Evolutionary conservation across 768 basidiomycete genomes (phyloP).

Genomic region (Myochromella boudieri): DNA sequence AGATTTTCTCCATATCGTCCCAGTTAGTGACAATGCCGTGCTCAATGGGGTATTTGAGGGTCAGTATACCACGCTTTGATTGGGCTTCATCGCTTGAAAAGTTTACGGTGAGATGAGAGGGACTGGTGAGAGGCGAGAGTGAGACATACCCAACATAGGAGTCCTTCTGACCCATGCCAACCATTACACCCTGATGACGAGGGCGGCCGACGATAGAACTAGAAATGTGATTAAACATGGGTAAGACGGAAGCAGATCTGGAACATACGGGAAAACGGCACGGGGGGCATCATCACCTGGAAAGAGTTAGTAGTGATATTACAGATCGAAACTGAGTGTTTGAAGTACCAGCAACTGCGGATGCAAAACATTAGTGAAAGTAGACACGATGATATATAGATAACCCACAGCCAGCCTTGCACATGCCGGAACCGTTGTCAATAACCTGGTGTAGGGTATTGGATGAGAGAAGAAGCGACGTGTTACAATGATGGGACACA

Average conservation of each 20-base stretch:
- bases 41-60: constrained; percentile 91
- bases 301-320: constrained; percentile 17
- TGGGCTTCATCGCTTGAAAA: constrained; percentile 82
- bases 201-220: constrained; percentile 94
- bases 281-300: constrained; percentile 87
- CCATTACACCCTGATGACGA: constrained; percentile 94
- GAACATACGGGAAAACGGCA: constrained; percentile 90
- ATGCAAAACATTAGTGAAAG: constrained; percentile 20
- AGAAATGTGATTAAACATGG: constrained; percentile 7
- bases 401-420: constrained; percentile 96
- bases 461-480: not conserved
- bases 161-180: constrained; percentile 96
- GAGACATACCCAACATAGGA: constrained; percentile 85
- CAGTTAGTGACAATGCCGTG: constrained; percentile 97
- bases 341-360: constrained; percentile 61
- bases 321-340: not conserved
- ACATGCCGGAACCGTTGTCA: constrained; percentile 98
- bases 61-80: constrained; percentile 93
- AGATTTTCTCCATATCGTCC: constrained; percentile 99
- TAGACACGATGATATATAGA: constrained; percentile 13
- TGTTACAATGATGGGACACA: constrained; percentile 36
- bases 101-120: constrained; percentile 15
- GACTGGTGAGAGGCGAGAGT: not conserved
- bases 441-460: constrained; percentile 55
- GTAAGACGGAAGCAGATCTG: not conserved